phyloP scores from a whole-genome alignment of 805 yeast genomes.

The Nakazawaea populi region DNA sequence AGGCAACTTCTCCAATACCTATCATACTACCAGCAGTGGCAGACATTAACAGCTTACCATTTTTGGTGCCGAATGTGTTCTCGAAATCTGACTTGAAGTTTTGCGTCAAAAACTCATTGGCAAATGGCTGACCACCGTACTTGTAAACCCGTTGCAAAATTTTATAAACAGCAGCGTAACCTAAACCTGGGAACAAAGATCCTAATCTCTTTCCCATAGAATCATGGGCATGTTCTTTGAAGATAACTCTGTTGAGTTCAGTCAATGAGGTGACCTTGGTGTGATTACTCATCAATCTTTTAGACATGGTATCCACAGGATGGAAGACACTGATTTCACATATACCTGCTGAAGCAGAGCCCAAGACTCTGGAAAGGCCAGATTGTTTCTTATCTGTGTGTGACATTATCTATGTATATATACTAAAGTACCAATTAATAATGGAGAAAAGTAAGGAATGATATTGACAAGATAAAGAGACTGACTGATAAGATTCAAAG shows the following conservation, averaged over 20 bases:
- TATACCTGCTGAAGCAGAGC: conserved; percentile 98
- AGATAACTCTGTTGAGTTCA: conserved; percentile 81
- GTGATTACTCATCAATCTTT: conserved; percentile 85
- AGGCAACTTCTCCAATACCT: conserved; percentile 96
- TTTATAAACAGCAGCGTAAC: conserved; percentile 97
- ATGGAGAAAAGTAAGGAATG: background rate
- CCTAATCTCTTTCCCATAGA: conserved; percentile 65
- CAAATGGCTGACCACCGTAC: conserved; percentile 99
- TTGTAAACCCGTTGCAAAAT: conserved; percentile 96
- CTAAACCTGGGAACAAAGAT: conserved; percentile 94
- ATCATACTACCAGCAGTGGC: conserved; percentile 97
- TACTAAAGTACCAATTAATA: background rate
- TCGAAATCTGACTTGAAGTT: conserved; percentile 72
- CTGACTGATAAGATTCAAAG: too few relatives aligned
- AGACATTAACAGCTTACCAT: conserved; percentile 94
- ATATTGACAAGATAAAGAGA: too few relatives aligned
- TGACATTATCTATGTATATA: conserved; percentile 1
- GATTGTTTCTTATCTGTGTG: conserved; percentile 75
- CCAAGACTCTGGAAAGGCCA: conserved; percentile 84
- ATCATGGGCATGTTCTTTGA: conserved; percentile 72
- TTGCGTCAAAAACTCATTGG: conserved; percentile 80
- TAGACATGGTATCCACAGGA: conserved; percentile 97
- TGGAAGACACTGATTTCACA: conserved; percentile 96
- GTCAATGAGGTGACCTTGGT: conserved; percentile 55
- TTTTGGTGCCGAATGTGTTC: conserved; percentile 78